Evolutionary conservation across 2,329 filamentous ascomycete genomes (phyloP).

Genomic region (Apiospora marii): DNA sequence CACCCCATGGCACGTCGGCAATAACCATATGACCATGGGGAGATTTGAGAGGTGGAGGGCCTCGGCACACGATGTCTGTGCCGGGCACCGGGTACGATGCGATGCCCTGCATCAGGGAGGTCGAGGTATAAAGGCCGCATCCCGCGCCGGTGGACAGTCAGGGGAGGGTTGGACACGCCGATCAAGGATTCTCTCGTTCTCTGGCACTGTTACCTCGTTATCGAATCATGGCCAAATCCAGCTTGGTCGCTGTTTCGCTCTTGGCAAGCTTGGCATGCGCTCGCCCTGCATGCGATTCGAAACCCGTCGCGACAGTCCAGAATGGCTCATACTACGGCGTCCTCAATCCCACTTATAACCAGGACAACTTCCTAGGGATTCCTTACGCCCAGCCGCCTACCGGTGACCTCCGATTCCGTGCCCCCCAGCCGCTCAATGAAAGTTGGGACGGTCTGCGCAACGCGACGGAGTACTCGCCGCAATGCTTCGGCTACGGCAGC

Average conservation of each 20-base stretch:
- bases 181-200: conserved; percentile 3
- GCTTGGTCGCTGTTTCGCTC: background rate
- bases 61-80: background rate
- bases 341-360: conserved; percentile 48
- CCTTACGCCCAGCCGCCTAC: conserved; percentile 63
- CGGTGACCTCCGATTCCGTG: conserved; percentile 60
- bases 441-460: conserved; percentile 49
- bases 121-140: background rate
- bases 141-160: background rate
- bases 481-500: conserved; percentile 60
- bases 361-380: conserved; percentile 62
- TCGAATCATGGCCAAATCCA: background rate
- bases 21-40: background rate
- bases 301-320: background rate
- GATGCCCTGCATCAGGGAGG: background rate
- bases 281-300: background rate
- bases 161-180: background rate
- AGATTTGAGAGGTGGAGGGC: background rate
- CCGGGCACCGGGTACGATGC: background rate
- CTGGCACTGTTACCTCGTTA: background rate
- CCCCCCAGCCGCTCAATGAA: conserved; percentile 57
- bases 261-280: conserved; percentile 5
- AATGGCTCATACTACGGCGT: conserved; percentile 57
- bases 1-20: background rate
- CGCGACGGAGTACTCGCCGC: conserved; percentile 55